These are phyloP conservation scores for Ophidiomyces ophidiicola DNA, from an alignment of 2,329 filamentous ascomycete genomes.

Conservation along the genomic window DNA sequence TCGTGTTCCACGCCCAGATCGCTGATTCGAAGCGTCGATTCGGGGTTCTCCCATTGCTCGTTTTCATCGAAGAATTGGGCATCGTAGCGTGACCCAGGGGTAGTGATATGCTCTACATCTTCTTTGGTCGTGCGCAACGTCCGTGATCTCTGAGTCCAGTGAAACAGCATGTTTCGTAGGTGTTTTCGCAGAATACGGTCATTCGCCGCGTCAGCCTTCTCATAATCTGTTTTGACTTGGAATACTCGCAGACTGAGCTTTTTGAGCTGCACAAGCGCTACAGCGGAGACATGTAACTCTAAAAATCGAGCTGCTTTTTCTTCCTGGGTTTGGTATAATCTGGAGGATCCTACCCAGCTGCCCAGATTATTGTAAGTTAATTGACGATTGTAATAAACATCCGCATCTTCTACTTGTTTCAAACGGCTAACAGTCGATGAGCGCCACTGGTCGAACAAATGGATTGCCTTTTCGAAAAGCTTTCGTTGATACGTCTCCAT, in stretches of 20 bases:
- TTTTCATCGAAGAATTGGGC: constrained; percentile 10
- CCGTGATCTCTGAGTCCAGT: constrained; percentile 41
- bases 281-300: constrained; percentile 36
- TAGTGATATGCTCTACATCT: constrained; percentile 13
- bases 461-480: constrained; percentile 24
- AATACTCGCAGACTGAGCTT: constrained; percentile 48
- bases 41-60: constrained; percentile 25
- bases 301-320: constrained; percentile 37
- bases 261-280: constrained; percentile 39
- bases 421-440: constrained; percentile 26
- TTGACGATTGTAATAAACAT: constrained; percentile 29
- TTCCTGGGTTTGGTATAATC: constrained; percentile 26
- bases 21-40: constrained; percentile 28
- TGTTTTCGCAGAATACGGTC: constrained; percentile 45
- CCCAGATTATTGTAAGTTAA: constrained; percentile 29
- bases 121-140: constrained; percentile 23
- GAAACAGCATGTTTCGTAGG: constrained; percentile 42
- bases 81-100: constrained; percentile 5
- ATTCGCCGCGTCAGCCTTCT: constrained; percentile 43
- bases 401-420: constrained; percentile 28
- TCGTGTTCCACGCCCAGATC: constrained; percentile 26
- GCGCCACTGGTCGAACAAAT: constrained; percentile 34
- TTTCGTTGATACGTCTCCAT: constrained; percentile 26
- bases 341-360: constrained; percentile 27
- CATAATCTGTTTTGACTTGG: constrained; percentile 39